Conservation (phyloP, 2,329 filamentous ascomycete species). For the Trichoderma sp. region DNA sequence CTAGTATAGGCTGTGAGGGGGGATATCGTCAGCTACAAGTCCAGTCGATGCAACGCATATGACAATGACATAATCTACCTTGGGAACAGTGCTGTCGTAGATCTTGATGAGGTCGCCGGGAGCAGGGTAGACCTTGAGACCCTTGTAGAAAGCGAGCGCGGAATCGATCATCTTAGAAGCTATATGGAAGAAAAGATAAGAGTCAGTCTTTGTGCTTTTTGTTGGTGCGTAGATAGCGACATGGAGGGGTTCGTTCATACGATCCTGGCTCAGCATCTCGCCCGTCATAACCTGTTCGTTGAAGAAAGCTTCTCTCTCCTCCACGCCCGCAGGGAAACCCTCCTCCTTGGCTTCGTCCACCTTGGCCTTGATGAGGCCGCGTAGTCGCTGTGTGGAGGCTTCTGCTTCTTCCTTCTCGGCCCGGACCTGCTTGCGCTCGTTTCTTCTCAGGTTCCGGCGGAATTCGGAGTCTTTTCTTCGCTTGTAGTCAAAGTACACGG, state of each 20-base stretch:
- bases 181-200: slow-evolving; percentile 31
- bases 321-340: slow-evolving; percentile 84
- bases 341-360: slow-evolving; percentile 84
- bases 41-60: background rate
- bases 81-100: slow-evolving; percentile 97
- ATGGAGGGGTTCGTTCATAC: slow-evolving; percentile 47
- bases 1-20: slow-evolving; percentile 72
- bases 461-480: slow-evolving; percentile 63
- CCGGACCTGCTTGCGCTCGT: slow-evolving; percentile 70
- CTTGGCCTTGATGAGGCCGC: slow-evolving; percentile 68
- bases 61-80: slow-evolving; percentile 53
- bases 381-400: slow-evolving; percentile 62
- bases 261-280: slow-evolving; percentile 77
- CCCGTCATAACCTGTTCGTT: slow-evolving; percentile 91
- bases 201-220: background rate
- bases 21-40: background rate
- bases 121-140: slow-evolving; percentile 95
- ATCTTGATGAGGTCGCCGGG: slow-evolving; percentile 90
- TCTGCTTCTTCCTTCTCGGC: slow-evolving; percentile 71
- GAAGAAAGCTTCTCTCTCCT: slow-evolving; percentile 95
- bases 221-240: background rate
- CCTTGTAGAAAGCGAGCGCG: slow-evolving; percentile 95
- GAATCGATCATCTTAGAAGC: slow-evolving; percentile 73
- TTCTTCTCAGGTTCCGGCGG: slow-evolving; percentile 66
- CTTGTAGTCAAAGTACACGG: slow-evolving; percentile 66